Percentiles rank a stretch among this genome's conserved stretches.
phyloP scores from a whole-genome alignment of 768 basidiomycete species.

The Pleurotus cornucopiae region DNA sequence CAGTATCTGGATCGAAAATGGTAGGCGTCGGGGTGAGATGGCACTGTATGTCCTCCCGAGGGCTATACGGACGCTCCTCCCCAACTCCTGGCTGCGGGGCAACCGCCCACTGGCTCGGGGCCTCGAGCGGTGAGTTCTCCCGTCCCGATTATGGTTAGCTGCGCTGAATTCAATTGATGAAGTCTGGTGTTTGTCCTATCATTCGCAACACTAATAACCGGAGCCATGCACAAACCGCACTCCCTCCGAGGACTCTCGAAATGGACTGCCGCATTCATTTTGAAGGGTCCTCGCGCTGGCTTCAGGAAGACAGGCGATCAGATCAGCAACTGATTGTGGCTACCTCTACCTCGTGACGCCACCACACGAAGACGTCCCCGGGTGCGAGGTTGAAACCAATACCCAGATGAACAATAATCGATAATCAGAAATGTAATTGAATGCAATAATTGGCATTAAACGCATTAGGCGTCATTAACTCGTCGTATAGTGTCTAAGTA shows the following conservation, averaged over 20 bases:
- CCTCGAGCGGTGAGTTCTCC: constrained; percentile 49
- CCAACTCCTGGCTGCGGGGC: constrained; percentile 47
- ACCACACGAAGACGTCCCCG: neutral
- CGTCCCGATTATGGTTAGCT: neutral
- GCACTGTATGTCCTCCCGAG: constrained; percentile 74
- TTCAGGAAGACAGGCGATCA: constrained; percentile 45
- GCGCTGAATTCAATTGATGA: constrained; percentile 3
- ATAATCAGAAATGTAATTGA: neutral
- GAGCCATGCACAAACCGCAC: constrained; percentile 57
- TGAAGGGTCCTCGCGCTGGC: constrained; percentile 53
- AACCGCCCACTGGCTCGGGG: constrained; percentile 33
- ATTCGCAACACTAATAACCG: constrained; percentile 60
- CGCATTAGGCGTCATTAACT: neutral
- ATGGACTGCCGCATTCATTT: constrained; percentile 66
- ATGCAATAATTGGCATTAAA: neutral
- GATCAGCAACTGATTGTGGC: constrained; percentile 25
- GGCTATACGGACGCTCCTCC: constrained; percentile 62
- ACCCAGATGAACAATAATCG: neutral
- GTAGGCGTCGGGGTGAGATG: constrained; percentile 70
- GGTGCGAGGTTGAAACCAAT: neutral
- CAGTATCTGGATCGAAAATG: constrained; percentile 78
- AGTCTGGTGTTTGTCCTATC: constrained; percentile 63
- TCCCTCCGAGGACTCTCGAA: constrained; percentile 69
- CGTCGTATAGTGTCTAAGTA: neutral
- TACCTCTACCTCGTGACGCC: constrained; percentile 6